Conservation (phyloP, 2,329 filamentous ascomycete species). For the Microdochium paspali region DNA sequence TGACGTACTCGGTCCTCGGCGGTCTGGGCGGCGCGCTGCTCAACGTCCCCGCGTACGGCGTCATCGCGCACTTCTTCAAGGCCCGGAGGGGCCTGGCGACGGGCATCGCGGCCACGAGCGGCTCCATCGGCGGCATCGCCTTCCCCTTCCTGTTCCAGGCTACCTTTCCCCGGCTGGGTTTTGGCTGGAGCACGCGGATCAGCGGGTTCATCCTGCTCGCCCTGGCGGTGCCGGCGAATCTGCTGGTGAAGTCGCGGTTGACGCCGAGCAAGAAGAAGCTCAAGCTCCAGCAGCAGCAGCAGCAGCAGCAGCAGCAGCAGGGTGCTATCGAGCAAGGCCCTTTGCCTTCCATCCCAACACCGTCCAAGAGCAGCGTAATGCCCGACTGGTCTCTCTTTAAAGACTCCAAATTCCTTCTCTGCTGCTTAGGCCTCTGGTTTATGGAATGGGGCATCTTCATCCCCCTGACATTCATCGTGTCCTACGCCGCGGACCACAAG, state of each 20-base stretch:
- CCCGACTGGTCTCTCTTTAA: constrained; percentile 55
- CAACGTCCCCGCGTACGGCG: constrained; percentile 67
- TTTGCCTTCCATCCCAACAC: background rate
- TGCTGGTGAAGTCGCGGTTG: constrained; percentile 43
- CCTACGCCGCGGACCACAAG: constrained; percentile 49
- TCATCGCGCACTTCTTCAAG: constrained; percentile 73
- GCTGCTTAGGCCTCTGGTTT: constrained; percentile 56
- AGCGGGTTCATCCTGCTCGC: constrained; percentile 39
- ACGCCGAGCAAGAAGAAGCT: constrained; percentile 24
- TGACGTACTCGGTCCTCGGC: constrained; percentile 64
- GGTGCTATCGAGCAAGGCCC: background rate
- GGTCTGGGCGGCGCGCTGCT: constrained; percentile 67
- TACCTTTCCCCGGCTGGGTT: constrained; percentile 35
- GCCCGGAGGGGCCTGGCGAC: constrained; percentile 66
- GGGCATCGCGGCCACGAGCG: constrained; percentile 70
- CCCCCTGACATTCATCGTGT: constrained; percentile 15
- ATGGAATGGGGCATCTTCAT: constrained; percentile 46
- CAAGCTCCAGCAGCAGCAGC: constrained; percentile 18
- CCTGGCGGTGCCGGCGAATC: constrained; percentile 34
- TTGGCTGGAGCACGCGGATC: constrained; percentile 38
- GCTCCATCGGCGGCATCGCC: constrained; percentile 58
- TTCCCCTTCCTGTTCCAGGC: constrained; percentile 42
- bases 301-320: background rate
- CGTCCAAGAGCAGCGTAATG: constrained; percentile 18
- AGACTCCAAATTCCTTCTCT: constrained; percentile 49